Conservation (phyloP, 169 alveolate species). For the Plasmodium knowlesi region DNA sequence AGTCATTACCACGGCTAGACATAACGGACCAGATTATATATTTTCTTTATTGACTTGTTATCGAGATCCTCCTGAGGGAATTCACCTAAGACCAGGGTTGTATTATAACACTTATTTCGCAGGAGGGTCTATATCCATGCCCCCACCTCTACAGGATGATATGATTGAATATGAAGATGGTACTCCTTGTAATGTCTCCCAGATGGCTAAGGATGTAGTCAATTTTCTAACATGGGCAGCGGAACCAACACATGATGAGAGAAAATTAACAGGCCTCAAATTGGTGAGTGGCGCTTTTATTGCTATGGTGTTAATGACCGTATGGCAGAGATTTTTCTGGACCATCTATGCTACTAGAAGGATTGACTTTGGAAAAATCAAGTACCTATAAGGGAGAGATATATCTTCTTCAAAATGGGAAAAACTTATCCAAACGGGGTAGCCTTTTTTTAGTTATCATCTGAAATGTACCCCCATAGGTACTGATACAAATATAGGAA, state of each 20-base stretch:
- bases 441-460: not conserved
- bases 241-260: slow-evolving; percentile 90
- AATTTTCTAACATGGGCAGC: slow-evolving; percentile 90
- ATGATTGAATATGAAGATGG: slow-evolving; percentile 97
- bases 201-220: slow-evolving; percentile 94
- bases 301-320: slow-evolving; percentile 86
- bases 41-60: slow-evolving; percentile 95
- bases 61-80: slow-evolving; percentile 96
- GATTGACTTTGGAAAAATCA: slow-evolving; percentile 87
- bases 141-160: slow-evolving; percentile 97
- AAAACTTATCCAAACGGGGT: not conserved
- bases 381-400: slow-evolving; percentile 76
- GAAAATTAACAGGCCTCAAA: slow-evolving; percentile 87
- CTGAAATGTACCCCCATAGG: not conserved
- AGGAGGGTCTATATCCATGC: slow-evolving; percentile 98
- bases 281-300: slow-evolving; percentile 84
- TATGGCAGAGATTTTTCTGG: slow-evolving; percentile 91
- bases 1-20: slow-evolving; percentile 92
- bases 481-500: not conserved
- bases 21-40: slow-evolving; percentile 94
- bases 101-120: slow-evolving; percentile 95
- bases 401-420: not conserved
- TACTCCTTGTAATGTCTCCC: slow-evolving; percentile 96
- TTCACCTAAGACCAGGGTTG: slow-evolving; percentile 95
- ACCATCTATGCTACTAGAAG: slow-evolving; percentile 88